Base-by-base conservation (phyloP, 2,329 filamentous ascomycete genomes). In the Tympanopsis confertula region DNA sequence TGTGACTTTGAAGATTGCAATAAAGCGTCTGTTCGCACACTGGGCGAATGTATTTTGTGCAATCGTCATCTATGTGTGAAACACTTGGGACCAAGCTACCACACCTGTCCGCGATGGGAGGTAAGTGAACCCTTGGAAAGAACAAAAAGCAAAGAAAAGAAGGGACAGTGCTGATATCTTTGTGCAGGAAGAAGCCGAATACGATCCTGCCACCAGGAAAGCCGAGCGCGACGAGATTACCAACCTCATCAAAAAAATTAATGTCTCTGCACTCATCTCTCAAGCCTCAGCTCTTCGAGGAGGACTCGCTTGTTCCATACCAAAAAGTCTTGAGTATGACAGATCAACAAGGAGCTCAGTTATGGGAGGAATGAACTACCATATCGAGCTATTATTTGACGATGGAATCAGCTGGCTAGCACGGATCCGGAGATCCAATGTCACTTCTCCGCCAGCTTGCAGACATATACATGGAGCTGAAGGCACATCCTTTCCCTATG, bases 281-380 rank as follows among this genome's bases (percentile, higher is more conserved):
- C 51, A 52, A 45, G 61, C 61, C 18, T 57, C 50, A 36, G 19
- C 44, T 38, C 42, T 65, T 22, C 57, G 58, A 15, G 22, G 45
- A 7, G 59, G 61, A 5, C 42, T 61, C 10, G 37, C 45, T 15
- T 65, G 58, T 39, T 53, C 49, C n/a, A 47, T 57, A n/a, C 46
- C 52, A 12, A 48, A 52, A 18, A 10, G 10, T 10, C 50, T 62
- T 22, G 43, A 50, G n/a, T 59, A 63, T 50, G 51, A 62, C 39
- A 47, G 45, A 45, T 43, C 44, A 3, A 55, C 42, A 17, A 51
- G 47, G 35, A 54, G 45, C 26, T 56, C 57, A 4, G 52, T 63
- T 0, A 66, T 67, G 57, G 61, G 61, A 2, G 58, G 60, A 3
- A 62, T 59, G 56, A 65, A 67, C 42, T 67, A 59, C 44, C 59